Conservation (phyloP, 192 early-diverging fungal genomes). For the Kappamyces sp. region DNA sequence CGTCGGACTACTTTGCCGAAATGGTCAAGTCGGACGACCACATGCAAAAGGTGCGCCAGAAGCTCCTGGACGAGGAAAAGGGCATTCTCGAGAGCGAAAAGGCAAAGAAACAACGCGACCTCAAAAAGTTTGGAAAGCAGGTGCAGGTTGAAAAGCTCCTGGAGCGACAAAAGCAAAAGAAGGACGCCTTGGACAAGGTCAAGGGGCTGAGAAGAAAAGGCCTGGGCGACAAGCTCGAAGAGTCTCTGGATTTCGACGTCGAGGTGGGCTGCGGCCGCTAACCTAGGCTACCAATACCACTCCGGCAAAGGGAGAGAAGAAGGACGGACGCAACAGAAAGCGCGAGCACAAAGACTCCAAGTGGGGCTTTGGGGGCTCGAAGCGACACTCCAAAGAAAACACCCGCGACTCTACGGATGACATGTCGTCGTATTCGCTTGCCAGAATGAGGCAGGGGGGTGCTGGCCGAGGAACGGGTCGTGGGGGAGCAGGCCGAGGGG, state of each 20-base stretch:
- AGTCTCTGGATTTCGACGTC: conserved; percentile 63
- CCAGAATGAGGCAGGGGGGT: conserved; percentile 27
- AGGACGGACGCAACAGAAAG: conserved; percentile 35
- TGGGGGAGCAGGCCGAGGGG: too few species aligned
- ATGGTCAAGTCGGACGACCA: conserved; percentile 97
- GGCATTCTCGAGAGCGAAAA: conserved; percentile 75
- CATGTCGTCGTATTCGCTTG: conserved; percentile 57
- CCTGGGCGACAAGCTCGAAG: conserved; percentile 16
- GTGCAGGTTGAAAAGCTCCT: conserved; percentile 88
- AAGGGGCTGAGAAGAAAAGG: conserved; percentile 47
- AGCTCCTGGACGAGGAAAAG: conserved; percentile 76
- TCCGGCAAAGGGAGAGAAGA: conserved; percentile 14
- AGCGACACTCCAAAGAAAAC: conserved; percentile 72
- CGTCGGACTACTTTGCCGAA: conserved; percentile 96
- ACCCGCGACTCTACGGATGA: conserved; percentile 70
- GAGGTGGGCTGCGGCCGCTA: conserved; percentile 45
- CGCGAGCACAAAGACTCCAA: conserved; percentile 72
- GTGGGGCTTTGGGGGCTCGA: conserved; percentile 90
- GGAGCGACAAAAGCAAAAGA: conserved; percentile 83
- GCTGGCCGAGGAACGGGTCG: too few species aligned
- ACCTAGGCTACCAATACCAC: conserved; percentile 21
- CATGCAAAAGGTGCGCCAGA: conserved; percentile 84
- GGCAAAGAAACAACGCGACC: conserved; percentile 78
- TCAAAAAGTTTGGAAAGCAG: conserved; percentile 97
- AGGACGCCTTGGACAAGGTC: conserved; percentile 86